A percentile compares a stretch with the other conserved stretches of the same genome.
Conservation (phyloP, 73 alveolate genomes). For the Durusdinium trenchii region DNA sequence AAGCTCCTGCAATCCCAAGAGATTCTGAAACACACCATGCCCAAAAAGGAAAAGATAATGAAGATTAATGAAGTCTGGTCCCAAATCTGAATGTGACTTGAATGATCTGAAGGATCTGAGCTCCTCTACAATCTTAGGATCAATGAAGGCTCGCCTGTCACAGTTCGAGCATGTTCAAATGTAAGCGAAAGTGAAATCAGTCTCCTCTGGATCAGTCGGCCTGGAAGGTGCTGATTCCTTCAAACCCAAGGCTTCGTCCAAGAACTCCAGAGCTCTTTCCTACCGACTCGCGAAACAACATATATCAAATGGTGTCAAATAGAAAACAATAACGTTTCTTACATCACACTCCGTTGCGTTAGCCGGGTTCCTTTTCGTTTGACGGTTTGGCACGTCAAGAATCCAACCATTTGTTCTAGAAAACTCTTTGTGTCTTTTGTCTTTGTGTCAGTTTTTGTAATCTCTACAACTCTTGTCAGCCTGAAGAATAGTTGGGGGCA, state of each 20-base stretch:
- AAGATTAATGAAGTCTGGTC: not conserved
- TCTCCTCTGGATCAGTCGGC: not conserved
- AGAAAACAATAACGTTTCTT: too few species aligned
- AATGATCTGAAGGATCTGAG: not conserved
- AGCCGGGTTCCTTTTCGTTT: too few species aligned
- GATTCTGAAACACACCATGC: not conserved
- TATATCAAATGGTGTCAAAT: too few species aligned
- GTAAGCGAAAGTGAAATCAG: too few species aligned
- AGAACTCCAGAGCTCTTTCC: conserved; percentile 64
- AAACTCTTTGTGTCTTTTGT: too few species aligned
- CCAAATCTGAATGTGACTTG: not conserved
- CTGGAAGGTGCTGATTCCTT: not conserved
- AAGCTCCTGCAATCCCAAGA: conserved; percentile 27
- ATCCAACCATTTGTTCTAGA: too few species aligned
- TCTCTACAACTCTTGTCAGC: too few species aligned
- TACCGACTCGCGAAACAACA: too few species aligned
- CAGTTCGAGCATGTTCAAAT: not conserved
- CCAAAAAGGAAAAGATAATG: not conserved
- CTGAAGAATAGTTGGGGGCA: too few species aligned
- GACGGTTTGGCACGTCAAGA: too few species aligned
- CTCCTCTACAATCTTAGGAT: conserved; percentile 83
- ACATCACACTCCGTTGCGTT: too few species aligned
- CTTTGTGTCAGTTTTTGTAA: too few species aligned
- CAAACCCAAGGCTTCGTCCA: conserved; percentile 79
- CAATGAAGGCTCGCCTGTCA: conserved; percentile 38